A percentile compares a stretch with the other conserved stretches of the same genome.
Evolutionary conservation across 768 basidiomycete genomes (phyloP).

Genomic region (Tulasnella sp.): DNA sequence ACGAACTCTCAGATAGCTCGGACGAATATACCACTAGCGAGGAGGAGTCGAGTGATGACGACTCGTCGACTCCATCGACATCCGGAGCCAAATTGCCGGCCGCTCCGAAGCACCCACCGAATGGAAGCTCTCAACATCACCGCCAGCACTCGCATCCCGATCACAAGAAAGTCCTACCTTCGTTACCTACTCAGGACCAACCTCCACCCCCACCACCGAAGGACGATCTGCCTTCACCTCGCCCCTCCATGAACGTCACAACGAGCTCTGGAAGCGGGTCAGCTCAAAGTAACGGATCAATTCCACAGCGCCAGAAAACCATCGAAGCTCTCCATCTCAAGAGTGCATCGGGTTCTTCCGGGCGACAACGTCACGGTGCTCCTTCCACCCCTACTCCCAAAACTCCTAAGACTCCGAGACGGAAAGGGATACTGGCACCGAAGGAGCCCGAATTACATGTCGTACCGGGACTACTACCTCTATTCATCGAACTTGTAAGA

Average conservation of each 20-base stretch:
- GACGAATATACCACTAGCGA: conserved; percentile 25
- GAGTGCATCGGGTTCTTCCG: not conserved
- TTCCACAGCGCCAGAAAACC: not conserved
- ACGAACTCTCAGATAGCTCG: conserved; percentile 25
- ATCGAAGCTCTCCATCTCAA: not conserved
- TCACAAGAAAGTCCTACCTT: not conserved
- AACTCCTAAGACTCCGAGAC: not conserved
- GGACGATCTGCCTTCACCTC: not conserved
- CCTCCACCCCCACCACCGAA: not conserved
- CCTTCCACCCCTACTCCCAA: conserved; percentile 9
- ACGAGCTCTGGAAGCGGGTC: not conserved
- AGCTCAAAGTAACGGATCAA: not conserved
- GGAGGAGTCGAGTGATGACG: conserved; percentile 30
- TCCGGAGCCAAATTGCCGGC: not conserved
- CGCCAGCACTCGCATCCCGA: not conserved
- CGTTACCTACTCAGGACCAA: not conserved
- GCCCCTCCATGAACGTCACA: not conserved
- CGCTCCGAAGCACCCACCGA: not conserved
- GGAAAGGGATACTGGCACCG: not conserved
- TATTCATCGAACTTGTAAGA: conserved; percentile 87
- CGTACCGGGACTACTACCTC: conserved; percentile 70
- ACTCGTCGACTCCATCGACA: conserved; percentile 21
- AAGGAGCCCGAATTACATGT: conserved; percentile 53
- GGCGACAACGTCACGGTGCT: not conserved
- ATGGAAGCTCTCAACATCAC: not conserved